Conservation (phyloP, 176 grass and related monocot genomes). For the Eleusine indica region DNA sequence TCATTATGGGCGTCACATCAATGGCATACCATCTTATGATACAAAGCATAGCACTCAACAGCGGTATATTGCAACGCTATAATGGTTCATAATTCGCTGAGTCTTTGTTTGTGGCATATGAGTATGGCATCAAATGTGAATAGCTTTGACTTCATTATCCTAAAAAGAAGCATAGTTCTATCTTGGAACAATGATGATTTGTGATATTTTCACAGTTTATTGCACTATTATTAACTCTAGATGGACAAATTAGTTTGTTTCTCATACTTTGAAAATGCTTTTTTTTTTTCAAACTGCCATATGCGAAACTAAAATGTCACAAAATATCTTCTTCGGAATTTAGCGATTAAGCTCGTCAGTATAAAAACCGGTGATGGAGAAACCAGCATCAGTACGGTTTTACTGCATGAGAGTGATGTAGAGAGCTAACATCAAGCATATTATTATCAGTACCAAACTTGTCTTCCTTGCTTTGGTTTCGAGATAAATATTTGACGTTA, state of each 20-base stretch:
- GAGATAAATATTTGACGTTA: constrained; percentile 17
- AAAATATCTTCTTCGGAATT: neutral
- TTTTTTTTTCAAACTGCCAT: neutral
- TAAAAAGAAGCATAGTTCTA: neutral
- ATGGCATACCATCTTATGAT: constrained; percentile 19
- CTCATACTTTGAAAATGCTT: no score
- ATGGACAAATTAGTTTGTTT: no score
- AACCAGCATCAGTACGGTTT: neutral
- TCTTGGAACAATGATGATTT: neutral
- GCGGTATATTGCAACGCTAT: constrained; percentile 1
- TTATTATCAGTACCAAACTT: neutral
- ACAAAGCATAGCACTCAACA: constrained; percentile 28
- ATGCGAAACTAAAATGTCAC: neutral
- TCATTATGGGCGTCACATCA: constrained; percentile 26
- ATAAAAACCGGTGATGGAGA: no score
- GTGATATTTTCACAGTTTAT: neutral
- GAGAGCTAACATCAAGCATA: neutral
- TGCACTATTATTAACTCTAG: neutral
- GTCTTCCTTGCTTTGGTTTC: neutral
- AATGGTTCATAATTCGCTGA: neutral
- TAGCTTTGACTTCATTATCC: constrained; percentile 26
- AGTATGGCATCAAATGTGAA: neutral
- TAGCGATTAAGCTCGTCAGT: neutral
- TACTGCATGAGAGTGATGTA: neutral
- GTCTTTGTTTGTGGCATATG: constrained; percentile 28